phyloP scores from a whole-genome alignment of 2,329 filamentous ascomycete genomes.

The Penicillium capsulatum region DNA sequence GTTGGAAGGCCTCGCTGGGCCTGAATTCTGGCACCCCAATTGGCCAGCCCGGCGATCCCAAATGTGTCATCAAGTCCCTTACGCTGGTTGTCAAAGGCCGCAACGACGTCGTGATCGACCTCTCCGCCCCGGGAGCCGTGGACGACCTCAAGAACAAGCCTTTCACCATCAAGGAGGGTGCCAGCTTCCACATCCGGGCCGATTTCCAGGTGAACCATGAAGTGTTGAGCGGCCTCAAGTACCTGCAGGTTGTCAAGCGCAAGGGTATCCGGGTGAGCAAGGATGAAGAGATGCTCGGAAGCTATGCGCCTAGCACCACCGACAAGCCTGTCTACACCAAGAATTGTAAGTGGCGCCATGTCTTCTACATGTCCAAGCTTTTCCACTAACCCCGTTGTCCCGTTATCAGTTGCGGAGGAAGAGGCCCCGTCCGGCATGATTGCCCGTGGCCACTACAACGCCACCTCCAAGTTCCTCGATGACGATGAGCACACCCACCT shows the following conservation, averaged over 20 bases:
- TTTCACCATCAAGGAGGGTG: constrained; percentile 96
- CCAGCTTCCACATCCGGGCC: constrained; percentile 89
- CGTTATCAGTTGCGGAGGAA: constrained; percentile 70
- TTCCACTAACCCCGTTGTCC: neutral
- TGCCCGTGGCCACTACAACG: constrained; percentile 83
- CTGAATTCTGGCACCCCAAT: constrained; percentile 67
- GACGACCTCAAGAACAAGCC: constrained; percentile 80
- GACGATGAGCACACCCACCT: constrained; percentile 90
- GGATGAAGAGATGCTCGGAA: constrained; percentile 97
- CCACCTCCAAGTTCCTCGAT: constrained; percentile 85
- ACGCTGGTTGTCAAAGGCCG: constrained; percentile 82
- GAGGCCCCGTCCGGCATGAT: constrained; percentile 90
- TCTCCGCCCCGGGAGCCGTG: constrained; percentile 69
- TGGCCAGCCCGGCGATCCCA: constrained; percentile 74
- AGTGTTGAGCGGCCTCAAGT: constrained; percentile 91
- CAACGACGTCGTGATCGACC: constrained; percentile 80
- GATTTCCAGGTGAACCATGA: constrained; percentile 95
- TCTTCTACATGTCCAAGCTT: neutral
- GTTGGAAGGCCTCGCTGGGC: constrained; percentile 96
- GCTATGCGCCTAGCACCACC: constrained; percentile 87
- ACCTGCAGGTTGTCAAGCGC: constrained; percentile 88
- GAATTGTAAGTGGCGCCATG: constrained; percentile 67
- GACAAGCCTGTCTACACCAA: constrained; percentile 83
- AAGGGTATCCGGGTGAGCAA: constrained; percentile 84
- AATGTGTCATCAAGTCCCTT: constrained; percentile 89